Evolutionary conservation across 2,329 filamentous ascomycete genomes (phyloP), one percentile per base, ranked within the genome.

Genomic region (Scytalidium lignicola): DNA sequence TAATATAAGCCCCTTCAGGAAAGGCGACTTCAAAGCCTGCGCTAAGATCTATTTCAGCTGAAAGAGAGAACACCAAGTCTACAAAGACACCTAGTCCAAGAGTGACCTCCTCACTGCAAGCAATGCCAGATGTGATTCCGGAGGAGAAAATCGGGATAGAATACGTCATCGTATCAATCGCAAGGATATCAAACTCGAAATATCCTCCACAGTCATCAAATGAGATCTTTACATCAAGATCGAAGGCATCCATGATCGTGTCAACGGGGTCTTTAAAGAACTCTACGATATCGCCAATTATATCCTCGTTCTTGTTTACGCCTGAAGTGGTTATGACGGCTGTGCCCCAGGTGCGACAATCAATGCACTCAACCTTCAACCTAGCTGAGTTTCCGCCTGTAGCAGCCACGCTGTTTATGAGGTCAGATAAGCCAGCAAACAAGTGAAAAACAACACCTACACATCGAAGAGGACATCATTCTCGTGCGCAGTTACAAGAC

Each of bases 21-120:
- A 61, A 58, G 1, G 53, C 44, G 46, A 60, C 55, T 28, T 56
- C 55, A 47, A 60, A 61, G 37, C 57, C 57, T 42, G 51, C 52
- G 22, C 46, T 39, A 5, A 60, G 44, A 45, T 60, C 55, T 10
- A 59, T 48, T 18, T 46, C 46, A 10, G 56, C 55, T 44, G 40
- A 47, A 3, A 58, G 37, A 19, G 53, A 55, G 37, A 61, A 53
- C 12, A 58, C 54, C 37, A 61, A 49, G 41, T 60, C 57, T 21
- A 60, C 44, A 47, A 54, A 49, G 10, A 60, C 22, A 9, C 54
- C 48, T n/a, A 58, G 26, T 3, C 55, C 58, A 43, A 58, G 26
- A 13, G 41, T 51, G 15, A 61, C 42, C 26, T 54, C 54, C 15
- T 57, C 49, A 37, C 55, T 56, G 28, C 55, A 26, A 17, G 53